phyloP scores from a whole-genome alignment of 1,284 basidiomycete genomes.

The Microbotryum scabiosae region DNA sequence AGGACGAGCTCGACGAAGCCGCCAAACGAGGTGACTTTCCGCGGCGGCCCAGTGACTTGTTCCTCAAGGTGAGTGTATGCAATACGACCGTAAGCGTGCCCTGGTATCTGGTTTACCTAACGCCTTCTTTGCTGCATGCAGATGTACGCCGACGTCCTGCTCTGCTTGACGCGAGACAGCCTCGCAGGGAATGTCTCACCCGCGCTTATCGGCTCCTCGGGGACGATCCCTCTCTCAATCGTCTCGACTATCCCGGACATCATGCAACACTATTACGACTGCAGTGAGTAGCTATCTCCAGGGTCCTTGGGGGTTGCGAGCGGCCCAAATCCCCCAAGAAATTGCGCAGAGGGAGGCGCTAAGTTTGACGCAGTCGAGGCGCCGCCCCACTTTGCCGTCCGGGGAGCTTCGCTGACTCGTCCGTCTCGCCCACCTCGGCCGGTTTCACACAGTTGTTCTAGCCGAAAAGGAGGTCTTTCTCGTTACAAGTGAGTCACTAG shows the following conservation, averaged over 20 bases:
- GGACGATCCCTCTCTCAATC: constrained; percentile 50
- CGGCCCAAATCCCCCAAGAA: no score
- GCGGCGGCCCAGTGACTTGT: constrained; percentile 44
- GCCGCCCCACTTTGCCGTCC: no score
- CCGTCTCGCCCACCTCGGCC: not conserved
- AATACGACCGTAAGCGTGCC: not conserved
- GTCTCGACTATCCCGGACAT: constrained; percentile 55
- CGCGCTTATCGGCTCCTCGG: constrained; percentile 49
- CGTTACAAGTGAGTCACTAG: constrained; percentile 50
- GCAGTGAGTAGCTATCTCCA: constrained; percentile 37
- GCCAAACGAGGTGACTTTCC: constrained; percentile 44
- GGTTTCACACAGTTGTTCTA: constrained; percentile 42
- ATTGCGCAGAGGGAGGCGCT: not conserved
- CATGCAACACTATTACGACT: constrained; percentile 42
- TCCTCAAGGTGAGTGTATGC: constrained; percentile 41
- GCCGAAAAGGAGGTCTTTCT: constrained; percentile 54
- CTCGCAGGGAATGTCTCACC: constrained; percentile 50
- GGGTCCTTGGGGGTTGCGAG: not conserved
- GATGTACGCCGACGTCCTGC: constrained; percentile 51
- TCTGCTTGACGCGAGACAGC: constrained; percentile 48
- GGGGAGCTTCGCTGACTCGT: no score
- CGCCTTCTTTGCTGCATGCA: constrained; percentile 28
- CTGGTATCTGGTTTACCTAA: not conserved
- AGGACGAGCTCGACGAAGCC: constrained; percentile 42
- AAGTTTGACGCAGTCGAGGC: not conserved